These are phyloP conservation scores for Arabidopsis suecica DNA, from an alignment of 345 rosid genomes.

Conservation along the genomic window DNA sequence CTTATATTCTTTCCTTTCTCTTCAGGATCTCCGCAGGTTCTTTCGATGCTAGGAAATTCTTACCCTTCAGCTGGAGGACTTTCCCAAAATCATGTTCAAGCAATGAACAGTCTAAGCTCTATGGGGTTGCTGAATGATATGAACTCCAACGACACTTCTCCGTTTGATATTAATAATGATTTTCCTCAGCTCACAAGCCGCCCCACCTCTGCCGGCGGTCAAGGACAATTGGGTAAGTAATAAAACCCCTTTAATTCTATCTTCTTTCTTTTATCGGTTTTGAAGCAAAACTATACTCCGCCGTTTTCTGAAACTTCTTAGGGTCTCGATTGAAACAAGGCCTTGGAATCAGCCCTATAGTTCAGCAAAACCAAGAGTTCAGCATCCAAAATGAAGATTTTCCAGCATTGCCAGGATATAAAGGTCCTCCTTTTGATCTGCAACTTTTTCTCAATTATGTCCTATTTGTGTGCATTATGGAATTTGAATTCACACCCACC, in stretches of 20 bases:
- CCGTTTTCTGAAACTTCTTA: conserved; percentile 34
- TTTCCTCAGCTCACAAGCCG: conserved; percentile 92
- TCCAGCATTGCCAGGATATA: conserved; percentile 96
- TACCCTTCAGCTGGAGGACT: conserved; percentile 77
- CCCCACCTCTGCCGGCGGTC: conserved; percentile 92
- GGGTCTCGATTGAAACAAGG: conserved; percentile 85
- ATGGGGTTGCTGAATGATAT: conserved; percentile 89
- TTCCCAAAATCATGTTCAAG: conserved; percentile 85
- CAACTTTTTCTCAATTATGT: background rate
- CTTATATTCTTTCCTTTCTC: conserved; percentile 40
- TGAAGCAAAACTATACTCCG: conserved; percentile 6
- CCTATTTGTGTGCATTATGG: conserved; percentile 11
- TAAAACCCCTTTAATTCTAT: background rate
- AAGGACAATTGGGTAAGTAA: conserved; percentile 84
- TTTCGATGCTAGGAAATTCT: conserved; percentile 76
- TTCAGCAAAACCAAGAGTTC: conserved; percentile 97
- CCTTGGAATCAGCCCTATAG: conserved; percentile 81
- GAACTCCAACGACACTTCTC: conserved; percentile 76
- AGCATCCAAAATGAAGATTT: conserved; percentile 99
- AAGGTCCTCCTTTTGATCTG: conserved; percentile 56
- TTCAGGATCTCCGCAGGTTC: conserved; percentile 90
- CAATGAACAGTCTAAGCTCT: conserved; percentile 76
- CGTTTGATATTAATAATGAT: conserved; percentile 90
- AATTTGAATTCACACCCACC: conserved; percentile 18
- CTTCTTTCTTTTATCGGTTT: conserved; percentile 23